Conservation (phyloP, 2,329 filamentous ascomycete species). For the Penicillium sp. region DNA sequence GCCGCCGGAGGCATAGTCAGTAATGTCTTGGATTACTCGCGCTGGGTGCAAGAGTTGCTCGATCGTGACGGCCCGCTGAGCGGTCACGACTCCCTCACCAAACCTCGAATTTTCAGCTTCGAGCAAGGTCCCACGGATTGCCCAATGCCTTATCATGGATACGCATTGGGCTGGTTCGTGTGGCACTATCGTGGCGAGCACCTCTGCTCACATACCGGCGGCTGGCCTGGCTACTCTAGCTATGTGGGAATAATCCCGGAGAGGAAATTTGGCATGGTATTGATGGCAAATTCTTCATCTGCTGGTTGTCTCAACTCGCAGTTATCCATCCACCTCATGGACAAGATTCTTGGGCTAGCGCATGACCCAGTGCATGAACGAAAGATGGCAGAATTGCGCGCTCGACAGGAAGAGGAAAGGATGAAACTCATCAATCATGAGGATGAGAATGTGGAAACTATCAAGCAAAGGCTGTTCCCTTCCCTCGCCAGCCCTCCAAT, state of each 20-base stretch:
- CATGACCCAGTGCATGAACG: conserved; percentile 1
- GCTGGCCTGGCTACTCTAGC: conserved; percentile 19
- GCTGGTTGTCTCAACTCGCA: background rate
- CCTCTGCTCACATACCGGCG: conserved; percentile 19
- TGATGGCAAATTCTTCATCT: conserved; percentile 18
- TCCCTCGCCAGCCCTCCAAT: conserved; percentile 3
- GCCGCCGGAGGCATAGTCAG: conserved; percentile 22
- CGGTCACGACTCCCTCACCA: conserved; percentile 12
- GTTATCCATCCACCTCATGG: conserved; percentile 8
- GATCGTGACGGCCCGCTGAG: conserved; percentile 13
- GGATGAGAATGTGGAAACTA: background rate
- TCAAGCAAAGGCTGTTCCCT: conserved; percentile 11
- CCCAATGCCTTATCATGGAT: conserved; percentile 12
- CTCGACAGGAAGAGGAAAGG: conserved; percentile 1
- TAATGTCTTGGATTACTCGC: conserved; percentile 22
- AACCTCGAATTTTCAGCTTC: conserved; percentile 11
- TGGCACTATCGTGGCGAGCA: conserved; percentile 17
- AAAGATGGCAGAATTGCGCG: conserved; percentile 4
- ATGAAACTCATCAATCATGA: background rate
- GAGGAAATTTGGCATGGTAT: conserved; percentile 17
- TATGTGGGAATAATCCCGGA: conserved; percentile 21
- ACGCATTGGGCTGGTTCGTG: conserved; percentile 22
- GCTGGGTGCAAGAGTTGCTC: conserved; percentile 20
- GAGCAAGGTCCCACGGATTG: conserved; percentile 6
- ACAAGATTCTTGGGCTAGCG: conserved; percentile 10